Evolutionary conservation across 768 basidiomycete species (phyloP).

Genomic region (Austroboletus eburneus): DNA sequence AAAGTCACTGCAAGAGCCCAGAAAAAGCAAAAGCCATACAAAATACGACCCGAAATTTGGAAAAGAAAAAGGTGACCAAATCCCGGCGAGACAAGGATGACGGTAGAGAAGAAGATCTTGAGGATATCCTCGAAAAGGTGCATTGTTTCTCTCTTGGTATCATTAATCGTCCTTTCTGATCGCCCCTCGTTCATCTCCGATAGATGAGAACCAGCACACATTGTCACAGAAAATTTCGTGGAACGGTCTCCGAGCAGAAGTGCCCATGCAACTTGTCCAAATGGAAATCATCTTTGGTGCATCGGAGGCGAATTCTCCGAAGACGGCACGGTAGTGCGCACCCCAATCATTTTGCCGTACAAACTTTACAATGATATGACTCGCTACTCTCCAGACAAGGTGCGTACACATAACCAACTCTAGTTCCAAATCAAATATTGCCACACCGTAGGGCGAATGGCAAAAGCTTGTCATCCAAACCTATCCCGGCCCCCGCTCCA

Average conservation of each 20-base stretch:
- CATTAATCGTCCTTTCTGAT: not conserved
- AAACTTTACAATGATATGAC: constrained; percentile 90
- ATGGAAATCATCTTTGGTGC: constrained; percentile 76
- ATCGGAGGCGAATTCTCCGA: constrained; percentile 86
- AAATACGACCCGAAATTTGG: constrained; percentile 68
- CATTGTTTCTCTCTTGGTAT: not conserved
- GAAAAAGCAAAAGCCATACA: constrained; percentile 65
- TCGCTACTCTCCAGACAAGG: constrained; percentile 82
- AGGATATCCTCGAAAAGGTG: constrained; percentile 80
- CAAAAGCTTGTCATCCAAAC: constrained; percentile 77
- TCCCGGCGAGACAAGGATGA: constrained; percentile 44
- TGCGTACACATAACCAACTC: constrained; percentile 15
- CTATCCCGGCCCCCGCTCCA: constrained; percentile 83
- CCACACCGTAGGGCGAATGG: constrained; percentile 81
- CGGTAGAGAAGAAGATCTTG: constrained; percentile 74
- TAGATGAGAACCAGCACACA: constrained; percentile 77
- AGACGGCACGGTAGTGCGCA: constrained; percentile 69
- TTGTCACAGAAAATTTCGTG: constrained; percentile 80
- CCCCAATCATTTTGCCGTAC: constrained; percentile 35
- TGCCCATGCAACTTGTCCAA: constrained; percentile 83
- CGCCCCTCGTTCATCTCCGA: constrained; percentile 23
- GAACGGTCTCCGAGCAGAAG: constrained; percentile 79
- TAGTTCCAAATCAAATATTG: not conserved
- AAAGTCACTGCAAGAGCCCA: constrained; percentile 51
- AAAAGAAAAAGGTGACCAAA: constrained; percentile 55